These are phyloP conservation scores for Rutidosis leptorrhynchoides DNA, from an alignment of 129 eudicot species.

Conservation along the genomic window DNA sequence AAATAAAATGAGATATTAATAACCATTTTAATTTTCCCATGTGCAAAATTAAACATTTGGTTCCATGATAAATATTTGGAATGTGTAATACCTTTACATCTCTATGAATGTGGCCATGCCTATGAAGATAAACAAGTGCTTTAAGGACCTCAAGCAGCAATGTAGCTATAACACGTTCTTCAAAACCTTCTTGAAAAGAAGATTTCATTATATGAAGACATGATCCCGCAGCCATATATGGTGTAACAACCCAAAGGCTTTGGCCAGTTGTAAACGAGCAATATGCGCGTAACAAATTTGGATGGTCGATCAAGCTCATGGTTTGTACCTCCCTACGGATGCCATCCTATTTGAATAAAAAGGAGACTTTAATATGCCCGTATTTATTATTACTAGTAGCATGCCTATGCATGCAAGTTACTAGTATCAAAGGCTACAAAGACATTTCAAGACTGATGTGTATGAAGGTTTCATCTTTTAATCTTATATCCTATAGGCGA, in stretches of 20 bases:
- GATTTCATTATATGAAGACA: slow-evolving; percentile 94
- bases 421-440: slow-evolving; percentile 1
- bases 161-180: slow-evolving; percentile 90
- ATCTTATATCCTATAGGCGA: not conserved
- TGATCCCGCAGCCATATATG: slow-evolving; percentile 98
- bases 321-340: slow-evolving; percentile 96
- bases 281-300: slow-evolving; percentile 77
- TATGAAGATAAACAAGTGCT: slow-evolving; percentile 95
- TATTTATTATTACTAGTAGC: not conserved
- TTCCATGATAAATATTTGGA: slow-evolving; percentile 13
- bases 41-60: slow-evolving; percentile 2
- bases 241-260: slow-evolving; percentile 95
- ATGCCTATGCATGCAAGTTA: slow-evolving; percentile 14
- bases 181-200: slow-evolving; percentile 88
- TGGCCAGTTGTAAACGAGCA: slow-evolving; percentile 90
- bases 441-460: not conserved
- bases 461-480: slow-evolving; percentile 12
- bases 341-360: slow-evolving; percentile 57
- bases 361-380: slow-evolving; percentile 3
- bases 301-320: slow-evolving; percentile 83
- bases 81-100: slow-evolving; percentile 79
- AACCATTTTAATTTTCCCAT: not conserved
- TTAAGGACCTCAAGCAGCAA: slow-evolving; percentile 85
- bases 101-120: slow-evolving; percentile 92
- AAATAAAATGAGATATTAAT: not conserved